Base-by-base conservation (phyloP, 1,284 basidiomycete species). In the Cryptococcus sp. region DNA sequence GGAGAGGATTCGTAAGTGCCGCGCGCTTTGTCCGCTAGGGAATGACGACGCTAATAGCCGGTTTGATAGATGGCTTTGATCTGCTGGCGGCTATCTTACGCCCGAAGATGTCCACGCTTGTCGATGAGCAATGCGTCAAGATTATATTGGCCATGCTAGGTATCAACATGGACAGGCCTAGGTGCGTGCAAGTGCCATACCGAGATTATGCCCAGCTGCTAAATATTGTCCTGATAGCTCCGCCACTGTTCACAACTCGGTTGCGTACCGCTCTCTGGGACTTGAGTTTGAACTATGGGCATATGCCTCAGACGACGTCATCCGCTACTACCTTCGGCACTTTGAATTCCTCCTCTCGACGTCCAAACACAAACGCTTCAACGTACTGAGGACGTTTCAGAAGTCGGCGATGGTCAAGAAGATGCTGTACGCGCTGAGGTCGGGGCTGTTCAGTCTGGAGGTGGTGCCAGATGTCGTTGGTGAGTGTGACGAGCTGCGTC, bases 221-320 rank as follows among this genome's bases (percentile, higher is more conserved):
- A 39, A 62, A 54, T n/a, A 37, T 48, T 46, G 6, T 33, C 28
- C 5, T 8, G 38, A 18, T 64, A 92, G 89, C 23, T 81, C 83
- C 56, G 92, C 92, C 1, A 88, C 87, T 0, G 82, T 97, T 28
- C 83, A 86, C 50, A 96, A 96, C 64, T 81, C 85, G 1, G 81
- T 88, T 1, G 90, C 90, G 2, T 96, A 95, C 69, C 83, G 84
- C 46, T 82, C 87, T 1, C 82, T 97, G 44, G 88, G 90, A 0
- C 83, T 97, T 2, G 91, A 96, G 69, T 90, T 96, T 64, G 87
- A 91, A 57, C 83, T 97, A 6, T 98, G 94, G 94, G 83, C 89
- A 0, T 82, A 78, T 24, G 85, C 89, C 0, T 78, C 80, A 1
- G 68, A 77, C 4, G 85, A 87, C 40, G 85, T 97, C 24, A 88